phyloP scores from a whole-genome alignment of 2,329 filamentous ascomycete genomes.

The Pleomassaria siparia region DNA sequence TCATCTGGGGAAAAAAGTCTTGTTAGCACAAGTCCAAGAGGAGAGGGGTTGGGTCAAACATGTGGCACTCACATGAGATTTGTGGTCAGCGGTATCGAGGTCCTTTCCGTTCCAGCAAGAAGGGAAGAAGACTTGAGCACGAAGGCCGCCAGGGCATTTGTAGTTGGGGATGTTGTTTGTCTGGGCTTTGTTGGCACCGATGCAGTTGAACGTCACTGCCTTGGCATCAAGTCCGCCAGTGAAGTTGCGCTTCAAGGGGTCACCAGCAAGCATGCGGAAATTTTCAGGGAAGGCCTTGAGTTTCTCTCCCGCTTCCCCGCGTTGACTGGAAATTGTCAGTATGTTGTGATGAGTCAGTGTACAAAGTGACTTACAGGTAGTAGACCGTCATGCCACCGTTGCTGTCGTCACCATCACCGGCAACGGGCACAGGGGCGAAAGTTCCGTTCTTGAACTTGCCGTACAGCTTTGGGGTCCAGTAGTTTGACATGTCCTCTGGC shows the following conservation, averaged over 20 bases:
- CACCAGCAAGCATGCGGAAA: slow-evolving; percentile 72
- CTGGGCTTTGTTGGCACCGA: slow-evolving; percentile 45
- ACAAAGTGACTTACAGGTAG: slow-evolving; percentile 56
- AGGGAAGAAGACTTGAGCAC: slow-evolving; percentile 70
- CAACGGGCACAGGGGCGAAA: slow-evolving; percentile 63
- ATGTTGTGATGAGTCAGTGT: neutral
- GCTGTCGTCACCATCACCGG: slow-evolving; percentile 49
- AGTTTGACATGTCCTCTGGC: too few relatives aligned
- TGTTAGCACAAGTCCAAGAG: too few relatives aligned
- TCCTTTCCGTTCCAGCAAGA: slow-evolving; percentile 69
- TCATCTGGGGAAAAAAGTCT: too few relatives aligned
- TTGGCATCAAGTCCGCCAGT: slow-evolving; percentile 47
- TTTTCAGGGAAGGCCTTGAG: slow-evolving; percentile 70
- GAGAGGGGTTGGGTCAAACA: too few relatives aligned
- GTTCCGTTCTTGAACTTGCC: slow-evolving; percentile 52
- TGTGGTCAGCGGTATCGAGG: slow-evolving; percentile 60
- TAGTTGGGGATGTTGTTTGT: slow-evolving; percentile 67
- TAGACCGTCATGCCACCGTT: slow-evolving; percentile 71
- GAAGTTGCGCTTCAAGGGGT: slow-evolving; percentile 59
- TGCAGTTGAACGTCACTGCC: slow-evolving; percentile 60
- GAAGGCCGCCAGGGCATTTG: slow-evolving; percentile 63
- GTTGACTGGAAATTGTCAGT: slow-evolving; percentile 41
- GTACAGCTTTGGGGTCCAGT: slow-evolving; percentile 75
- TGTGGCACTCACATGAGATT: slow-evolving; percentile 59
- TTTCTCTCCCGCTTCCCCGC: slow-evolving; percentile 60